Base-by-base conservation (phyloP, 2,329 filamentous ascomycete species). In the Trichoderma koningiopsis region DNA sequence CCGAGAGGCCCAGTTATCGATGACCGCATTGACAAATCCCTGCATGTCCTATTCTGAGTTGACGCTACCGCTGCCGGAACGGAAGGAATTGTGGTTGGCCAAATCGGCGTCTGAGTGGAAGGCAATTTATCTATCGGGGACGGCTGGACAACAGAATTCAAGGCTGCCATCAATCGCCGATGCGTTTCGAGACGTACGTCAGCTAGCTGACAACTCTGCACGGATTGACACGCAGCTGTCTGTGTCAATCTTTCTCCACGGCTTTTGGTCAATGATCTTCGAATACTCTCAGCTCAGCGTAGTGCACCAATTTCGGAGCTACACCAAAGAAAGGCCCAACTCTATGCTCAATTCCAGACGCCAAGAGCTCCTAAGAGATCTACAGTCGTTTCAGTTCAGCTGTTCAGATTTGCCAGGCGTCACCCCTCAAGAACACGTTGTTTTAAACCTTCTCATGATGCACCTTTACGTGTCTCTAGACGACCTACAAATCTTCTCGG, bases 21-120 rank as follows among this genome's bases (percentile, higher is more conserved):
- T 93, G 81, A 87, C 88, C 1, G 83, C 91, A 4, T 81, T 91
- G 66, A 88, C 86, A 27, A 89, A 86, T 70, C 88, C 89, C 0
- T 80, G 88, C 24, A 87, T 92, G 72, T 91, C 90, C 0, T 93
- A 92, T 73, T 84, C 89, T 0, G 91, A 93, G 73, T 79, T 93
- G 60, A 87, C 87, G 4, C 79, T 92, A 3, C 89, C 90, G 1
- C 77, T 93, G 0, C 91, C 91, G 0, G 86, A 86, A 70, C 81
- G 87, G 0, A 83, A 85, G 66, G 83, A 86, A 14, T 77, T 93
- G 2, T 94, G 91, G 91, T 84, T 87, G 59, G 90, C 91, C 1
- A 83, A 84, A 35, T 85, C 85, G 0, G 89, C 91, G 2, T 75
- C 81, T 22, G 85, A 88, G 70, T 93, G 91, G 90, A 91, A 91